These are phyloP conservation scores for Triangularia verruculosa DNA, from an alignment of 2,329 filamentous ascomycete genomes.

Conservation along the genomic window DNA sequence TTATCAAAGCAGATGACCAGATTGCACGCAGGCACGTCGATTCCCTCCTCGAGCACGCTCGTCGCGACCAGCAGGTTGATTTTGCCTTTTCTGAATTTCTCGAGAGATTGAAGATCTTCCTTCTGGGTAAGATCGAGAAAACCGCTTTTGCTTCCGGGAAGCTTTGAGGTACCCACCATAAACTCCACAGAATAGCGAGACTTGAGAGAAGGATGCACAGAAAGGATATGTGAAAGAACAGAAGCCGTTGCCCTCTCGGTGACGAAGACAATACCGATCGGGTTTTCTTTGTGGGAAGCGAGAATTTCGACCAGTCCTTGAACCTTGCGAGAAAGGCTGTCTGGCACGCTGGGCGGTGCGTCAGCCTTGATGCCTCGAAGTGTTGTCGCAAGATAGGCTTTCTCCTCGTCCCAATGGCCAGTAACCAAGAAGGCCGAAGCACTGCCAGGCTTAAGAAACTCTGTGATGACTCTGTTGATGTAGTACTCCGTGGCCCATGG, in stretches of 20 bases:
- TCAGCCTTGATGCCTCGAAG: conserved; percentile 35
- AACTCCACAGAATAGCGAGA: conserved; percentile 49
- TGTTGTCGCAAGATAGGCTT: conserved; percentile 51
- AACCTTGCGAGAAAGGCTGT: conserved; percentile 56
- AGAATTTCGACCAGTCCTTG: conserved; percentile 52
- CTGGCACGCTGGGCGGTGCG: conserved; percentile 21
- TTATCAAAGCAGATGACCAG: conserved; percentile 57
- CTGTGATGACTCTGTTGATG: conserved; percentile 48
- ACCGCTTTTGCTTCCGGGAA: conserved; percentile 36
- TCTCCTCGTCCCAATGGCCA: conserved; percentile 49
- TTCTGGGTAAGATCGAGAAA: conserved; percentile 35
- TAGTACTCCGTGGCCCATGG: conserved; percentile 68
- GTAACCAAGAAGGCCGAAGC: conserved; percentile 32
- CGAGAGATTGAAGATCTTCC: conserved; percentile 38
- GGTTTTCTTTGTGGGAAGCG: conserved; percentile 39
- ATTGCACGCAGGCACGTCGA: conserved; percentile 64
- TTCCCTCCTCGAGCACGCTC: conserved; percentile 64
- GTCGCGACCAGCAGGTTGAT: conserved; percentile 61
- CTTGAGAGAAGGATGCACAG: conserved; percentile 47
- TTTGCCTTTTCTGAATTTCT: conserved; percentile 52
- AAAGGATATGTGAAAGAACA: conserved; percentile 58
- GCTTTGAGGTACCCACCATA: conserved; percentile 53
- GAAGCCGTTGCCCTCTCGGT: conserved; percentile 59
- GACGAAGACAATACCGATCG: conserved; percentile 66
- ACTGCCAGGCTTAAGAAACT: conserved; percentile 29